Conservation (phyloP, 768 basidiomycete species). For the Suillus spraguei region DNA sequence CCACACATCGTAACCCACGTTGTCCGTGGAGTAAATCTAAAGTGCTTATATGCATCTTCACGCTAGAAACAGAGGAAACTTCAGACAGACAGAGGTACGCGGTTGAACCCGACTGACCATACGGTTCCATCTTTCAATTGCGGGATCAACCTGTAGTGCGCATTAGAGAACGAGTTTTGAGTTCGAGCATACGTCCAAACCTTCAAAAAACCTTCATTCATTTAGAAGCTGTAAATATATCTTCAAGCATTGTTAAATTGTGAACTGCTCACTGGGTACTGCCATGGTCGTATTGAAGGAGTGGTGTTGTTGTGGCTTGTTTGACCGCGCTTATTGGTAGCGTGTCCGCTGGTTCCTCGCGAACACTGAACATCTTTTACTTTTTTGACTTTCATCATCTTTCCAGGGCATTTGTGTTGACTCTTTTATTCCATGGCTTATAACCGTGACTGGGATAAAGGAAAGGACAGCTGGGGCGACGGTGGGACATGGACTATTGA, state of each 20-base stretch:
- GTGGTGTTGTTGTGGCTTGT: conserved; percentile 33
- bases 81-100: conserved; percentile 4
- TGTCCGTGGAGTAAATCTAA: conserved; percentile 75
- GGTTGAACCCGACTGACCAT: conserved; percentile 47
- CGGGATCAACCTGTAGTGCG: conserved; percentile 47
- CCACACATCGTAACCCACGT: conserved; percentile 64
- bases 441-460: conserved; percentile 88
- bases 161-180: not conserved
- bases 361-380: conserved; percentile 14
- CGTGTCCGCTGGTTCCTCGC: conserved; percentile 1
- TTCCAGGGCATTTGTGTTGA: conserved; percentile 12
- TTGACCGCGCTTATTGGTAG: conserved; percentile 22
- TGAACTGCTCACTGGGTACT: conserved; percentile 56
- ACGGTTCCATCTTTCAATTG: conserved; percentile 61
- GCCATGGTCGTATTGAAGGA: conserved; percentile 49
- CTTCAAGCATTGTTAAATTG: not conserved
- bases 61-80: conserved; percentile 47
- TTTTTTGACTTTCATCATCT: conserved; percentile 23
- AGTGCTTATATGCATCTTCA: conserved; percentile 82
- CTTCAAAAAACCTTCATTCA: conserved; percentile 55
- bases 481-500: conserved; percentile 42
- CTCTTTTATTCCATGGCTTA: conserved; percentile 54
- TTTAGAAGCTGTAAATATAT: conserved; percentile 22
- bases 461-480: conserved; percentile 64
- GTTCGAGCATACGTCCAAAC: conserved; percentile 32